These are phyloP conservation scores for Cryomyces antarcticus DNA, from an alignment of 495 filamentous ascomycete genomes.

Conservation along the genomic window DNA sequence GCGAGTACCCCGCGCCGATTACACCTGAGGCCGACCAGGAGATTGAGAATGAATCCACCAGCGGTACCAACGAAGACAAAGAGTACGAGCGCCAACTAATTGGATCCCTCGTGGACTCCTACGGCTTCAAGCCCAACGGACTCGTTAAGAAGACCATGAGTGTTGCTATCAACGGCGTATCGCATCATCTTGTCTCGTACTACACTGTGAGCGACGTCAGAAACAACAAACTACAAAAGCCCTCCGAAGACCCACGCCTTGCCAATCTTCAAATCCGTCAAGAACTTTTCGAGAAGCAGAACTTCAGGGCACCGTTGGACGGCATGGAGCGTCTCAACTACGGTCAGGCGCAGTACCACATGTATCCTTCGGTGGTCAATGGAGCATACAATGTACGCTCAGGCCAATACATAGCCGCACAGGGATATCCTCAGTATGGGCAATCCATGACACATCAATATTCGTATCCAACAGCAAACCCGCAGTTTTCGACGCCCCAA, in stretches of 20 bases:
- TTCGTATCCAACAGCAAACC: too few relatives aligned
- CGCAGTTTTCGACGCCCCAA: too few relatives aligned
- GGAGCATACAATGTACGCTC: too few relatives aligned
- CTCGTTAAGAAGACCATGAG: constrained; percentile 87
- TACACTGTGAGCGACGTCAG: constrained; percentile 64
- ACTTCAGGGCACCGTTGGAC: constrained; percentile 23
- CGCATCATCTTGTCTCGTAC: constrained; percentile 75
- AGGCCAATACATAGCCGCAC: too few relatives aligned
- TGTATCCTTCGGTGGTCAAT: too few relatives aligned
- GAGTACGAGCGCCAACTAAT: constrained; percentile 48
- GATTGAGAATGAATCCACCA: constrained; percentile 8
- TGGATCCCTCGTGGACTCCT: constrained; percentile 69
- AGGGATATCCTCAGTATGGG: too few relatives aligned
- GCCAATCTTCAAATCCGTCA: constrained; percentile 33
- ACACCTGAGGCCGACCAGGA: constrained; percentile 3
- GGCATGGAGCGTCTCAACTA: too few relatives aligned
- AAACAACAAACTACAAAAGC: constrained; percentile 35
- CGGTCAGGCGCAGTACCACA: too few relatives aligned
- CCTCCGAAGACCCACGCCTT: constrained; percentile 32
- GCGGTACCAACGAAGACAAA: constrained; percentile 17
- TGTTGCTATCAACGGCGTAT: constrained; percentile 43
- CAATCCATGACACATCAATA: too few relatives aligned
- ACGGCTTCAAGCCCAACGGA: constrained; percentile 67
- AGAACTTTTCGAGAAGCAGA: constrained; percentile 42
- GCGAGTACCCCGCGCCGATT: constrained; percentile 6